Percentiles rank a stretch among this genome's conserved stretches.
Conservation (phyloP, 495 filamentous ascomycete species). For the Podospora didyma region DNA sequence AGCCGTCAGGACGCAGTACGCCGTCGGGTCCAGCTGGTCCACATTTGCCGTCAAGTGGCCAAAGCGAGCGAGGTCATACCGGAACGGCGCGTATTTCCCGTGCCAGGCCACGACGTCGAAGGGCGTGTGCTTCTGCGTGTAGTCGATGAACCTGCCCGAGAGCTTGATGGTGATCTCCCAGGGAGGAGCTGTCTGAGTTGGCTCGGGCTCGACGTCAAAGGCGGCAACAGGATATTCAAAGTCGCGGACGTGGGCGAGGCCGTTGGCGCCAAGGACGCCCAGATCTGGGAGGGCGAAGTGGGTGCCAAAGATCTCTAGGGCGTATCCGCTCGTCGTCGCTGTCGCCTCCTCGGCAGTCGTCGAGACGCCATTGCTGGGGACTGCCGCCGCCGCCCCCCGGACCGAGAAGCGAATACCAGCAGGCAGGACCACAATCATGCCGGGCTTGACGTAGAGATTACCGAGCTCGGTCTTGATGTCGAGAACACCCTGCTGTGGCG, state of each 20-base stretch:
- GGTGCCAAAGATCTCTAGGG: conserved; percentile 63
- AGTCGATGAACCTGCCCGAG: conserved; percentile 58
- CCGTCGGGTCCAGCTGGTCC: conserved; percentile 70
- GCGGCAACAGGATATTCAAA: conserved; percentile 66
- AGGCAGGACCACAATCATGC: conserved; percentile 67
- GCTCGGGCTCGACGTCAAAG: conserved; percentile 48
- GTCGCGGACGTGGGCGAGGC: conserved; percentile 66
- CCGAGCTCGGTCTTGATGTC: conserved; percentile 70
- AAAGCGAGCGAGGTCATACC: conserved; percentile 74
- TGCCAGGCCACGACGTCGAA: conserved; percentile 80
- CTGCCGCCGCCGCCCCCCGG: too few species aligned
- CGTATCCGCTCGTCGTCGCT: conserved; percentile 48
- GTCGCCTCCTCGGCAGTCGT: too few species aligned
- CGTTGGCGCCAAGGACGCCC: conserved; percentile 68
- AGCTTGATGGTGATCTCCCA: conserved; percentile 63
- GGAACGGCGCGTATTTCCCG: conserved; percentile 65
- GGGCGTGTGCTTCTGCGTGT: conserved; percentile 63
- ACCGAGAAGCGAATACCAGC: conserved; percentile 65
- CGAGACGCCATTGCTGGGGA: not conserved
- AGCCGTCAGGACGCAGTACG: conserved; percentile 68
- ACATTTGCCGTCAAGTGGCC: conserved; percentile 64
- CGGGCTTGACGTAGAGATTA: conserved; percentile 50
- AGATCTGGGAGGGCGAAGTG: conserved; percentile 69
- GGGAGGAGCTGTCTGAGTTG: conserved; percentile 6
- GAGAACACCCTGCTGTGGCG: conserved; percentile 61